A percentile compares a stretch with the other conserved stretches of the same genome.
Evolutionary conservation across 2,329 filamentous ascomycete species (phyloP).

Genomic region (Botryotinia calthae): DNA sequence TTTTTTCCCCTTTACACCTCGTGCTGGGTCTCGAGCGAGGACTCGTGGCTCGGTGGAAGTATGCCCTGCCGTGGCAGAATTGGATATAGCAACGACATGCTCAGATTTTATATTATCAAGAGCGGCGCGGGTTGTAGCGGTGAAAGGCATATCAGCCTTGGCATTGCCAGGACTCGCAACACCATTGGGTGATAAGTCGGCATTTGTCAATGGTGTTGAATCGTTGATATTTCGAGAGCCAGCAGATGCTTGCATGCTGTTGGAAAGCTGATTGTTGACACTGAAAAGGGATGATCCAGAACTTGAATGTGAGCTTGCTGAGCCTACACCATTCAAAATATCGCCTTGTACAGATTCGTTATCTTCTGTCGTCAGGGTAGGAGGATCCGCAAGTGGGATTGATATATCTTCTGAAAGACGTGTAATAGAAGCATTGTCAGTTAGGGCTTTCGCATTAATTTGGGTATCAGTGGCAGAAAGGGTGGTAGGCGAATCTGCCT

Average conservation of each 20-base stretch:
- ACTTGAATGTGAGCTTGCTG: slow-evolving; percentile 69
- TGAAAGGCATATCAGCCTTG: slow-evolving; percentile 38
- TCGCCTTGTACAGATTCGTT: slow-evolving; percentile 61
- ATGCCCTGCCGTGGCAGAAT: slow-evolving; percentile 28
- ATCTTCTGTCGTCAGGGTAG: slow-evolving; percentile 46
- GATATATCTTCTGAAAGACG: slow-evolving; percentile 31
- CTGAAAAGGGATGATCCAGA: slow-evolving; percentile 71
- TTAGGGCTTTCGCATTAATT: slow-evolving; percentile 32
- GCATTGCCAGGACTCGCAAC: slow-evolving; percentile 50
- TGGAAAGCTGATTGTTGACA: slow-evolving; percentile 33
- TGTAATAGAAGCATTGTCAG: slow-evolving; percentile 36
- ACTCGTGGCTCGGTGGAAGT: slow-evolving; percentile 35
- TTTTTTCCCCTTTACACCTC: slow-evolving; percentile 54
- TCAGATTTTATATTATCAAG: slow-evolving; percentile 25
- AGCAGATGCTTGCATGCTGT: slow-evolving; percentile 31
- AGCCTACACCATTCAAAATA: slow-evolving; percentile 67
- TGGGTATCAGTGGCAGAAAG: slow-evolving; percentile 39
- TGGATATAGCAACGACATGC: slow-evolving; percentile 36
- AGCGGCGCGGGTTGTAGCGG: slow-evolving; percentile 37
- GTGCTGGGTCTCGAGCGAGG: slow-evolving; percentile 56
- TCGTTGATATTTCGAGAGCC: slow-evolving; percentile 42
- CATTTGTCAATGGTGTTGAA: slow-evolving; percentile 64
- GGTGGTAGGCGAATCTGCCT: slow-evolving; percentile 35
- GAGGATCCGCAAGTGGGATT: slow-evolving; percentile 29
- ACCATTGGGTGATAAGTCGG: slow-evolving; percentile 63